Evolutionary conservation across 164 flowering plant species (phyloP), one percentile per base, ranked within the genome.

Genomic region (Stephania yunnanensis): DNA sequence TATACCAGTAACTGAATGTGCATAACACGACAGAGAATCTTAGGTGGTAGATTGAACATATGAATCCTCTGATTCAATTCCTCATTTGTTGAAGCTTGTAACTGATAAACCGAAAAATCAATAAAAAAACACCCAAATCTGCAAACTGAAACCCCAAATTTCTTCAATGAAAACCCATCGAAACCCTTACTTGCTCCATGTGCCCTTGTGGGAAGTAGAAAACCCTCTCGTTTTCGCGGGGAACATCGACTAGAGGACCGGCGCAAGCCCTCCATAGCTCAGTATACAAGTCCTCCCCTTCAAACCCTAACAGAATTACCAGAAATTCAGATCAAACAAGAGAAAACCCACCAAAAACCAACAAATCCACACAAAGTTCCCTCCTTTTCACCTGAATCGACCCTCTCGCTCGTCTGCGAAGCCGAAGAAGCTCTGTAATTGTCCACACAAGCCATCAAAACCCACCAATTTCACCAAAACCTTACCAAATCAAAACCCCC

Each of bases 131-230:
- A 10, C 36, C n/a, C 66, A 65, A 65, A 48, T 48, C 15, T 6
- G 55, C 10, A 45, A 5, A 75, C 13, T 22, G 12, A 46, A 22
- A 6, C 42, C 42, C 42, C 42, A 36, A 36, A 36, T 36, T 36
- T 36, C 42, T 36, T 36, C 42, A 36, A 36, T 36, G 42, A 36
- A 36, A 36, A 36, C 42, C 42, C 2, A 36, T 36, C 42, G 1
- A 36, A 36, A 36, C 42, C 42, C 53, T 77, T 75, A 92, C 97
- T 85, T 93, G 98, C 77, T 91, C 98, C 93, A 94, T 89, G 75
- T 92, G 98, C 22, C 98, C 98, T 67, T 94, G 98, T 2, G 97
- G 97, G 75, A 92, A 94, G 80, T 94, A 94, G 75, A 71, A 94
- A 42, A 92, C 98, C 76, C 84, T 87, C 77, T 94, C 93, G 13